phyloP scores from a whole-genome alignment of 1,284 basidiomycete genomes.

The Ustilago bromivora region DNA sequence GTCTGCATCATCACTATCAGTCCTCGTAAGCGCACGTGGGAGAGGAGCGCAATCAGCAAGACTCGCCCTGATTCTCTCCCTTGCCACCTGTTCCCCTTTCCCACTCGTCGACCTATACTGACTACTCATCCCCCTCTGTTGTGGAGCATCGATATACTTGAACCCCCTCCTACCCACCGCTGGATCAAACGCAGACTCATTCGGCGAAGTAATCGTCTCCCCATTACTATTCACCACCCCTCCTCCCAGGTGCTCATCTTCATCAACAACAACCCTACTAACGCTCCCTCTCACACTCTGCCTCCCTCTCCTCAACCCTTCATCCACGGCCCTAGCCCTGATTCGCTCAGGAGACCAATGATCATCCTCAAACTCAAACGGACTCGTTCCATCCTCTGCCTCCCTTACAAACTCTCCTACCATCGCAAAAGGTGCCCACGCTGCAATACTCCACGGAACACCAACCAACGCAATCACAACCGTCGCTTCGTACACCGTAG shows the following conservation, averaged over 20 bases:
- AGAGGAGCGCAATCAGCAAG: conserved; percentile 46
- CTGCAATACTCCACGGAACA: conserved; percentile 65
- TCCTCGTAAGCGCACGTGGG: conserved; percentile 7
- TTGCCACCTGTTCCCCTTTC: conserved; percentile 22
- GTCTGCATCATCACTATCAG: neutral
- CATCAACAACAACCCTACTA: neutral
- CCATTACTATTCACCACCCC: neutral
- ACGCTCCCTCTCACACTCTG: conserved; percentile 6
- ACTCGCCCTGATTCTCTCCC: conserved; percentile 38
- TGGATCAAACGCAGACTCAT: neutral
- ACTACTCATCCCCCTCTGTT: neutral
- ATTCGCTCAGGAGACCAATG: conserved; percentile 40
- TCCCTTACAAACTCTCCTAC: conserved; percentile 66
- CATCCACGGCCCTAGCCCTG: conserved; percentile 13
- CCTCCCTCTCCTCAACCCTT: conserved; percentile 16
- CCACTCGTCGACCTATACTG: neutral
- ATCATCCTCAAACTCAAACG: conserved; percentile 54
- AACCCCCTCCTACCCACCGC: conserved; percentile 11
- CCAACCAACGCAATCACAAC: conserved; percentile 62
- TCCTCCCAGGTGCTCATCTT: neutral
- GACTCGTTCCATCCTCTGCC: conserved; percentile 51
- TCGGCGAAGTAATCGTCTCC: conserved; percentile 5
- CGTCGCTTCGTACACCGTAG: conserved; percentile 46
- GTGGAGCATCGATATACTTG: conserved; percentile 28
- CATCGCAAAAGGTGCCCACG: conserved; percentile 68